phyloP scores from a whole-genome alignment of 1,139 yeast genomes.

The Tardiomyces blankii region DNA sequence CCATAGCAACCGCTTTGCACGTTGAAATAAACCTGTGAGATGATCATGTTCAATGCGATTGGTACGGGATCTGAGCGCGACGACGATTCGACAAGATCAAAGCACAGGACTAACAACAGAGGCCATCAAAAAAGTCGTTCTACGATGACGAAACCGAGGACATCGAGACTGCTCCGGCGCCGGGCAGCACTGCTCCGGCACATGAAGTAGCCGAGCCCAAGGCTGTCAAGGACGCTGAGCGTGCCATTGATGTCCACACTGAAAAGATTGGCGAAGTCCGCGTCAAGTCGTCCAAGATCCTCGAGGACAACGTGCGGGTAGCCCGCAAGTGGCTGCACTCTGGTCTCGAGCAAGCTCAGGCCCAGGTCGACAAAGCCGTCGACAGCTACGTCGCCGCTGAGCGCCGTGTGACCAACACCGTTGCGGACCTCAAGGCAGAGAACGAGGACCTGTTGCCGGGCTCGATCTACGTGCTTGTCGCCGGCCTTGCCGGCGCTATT shows the following conservation, averaged over 20 bases:
- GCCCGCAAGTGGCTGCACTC: constrained; percentile 34
- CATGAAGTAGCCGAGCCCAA: constrained; percentile 32
- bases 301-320: constrained; percentile 39
- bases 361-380: constrained; percentile 34
- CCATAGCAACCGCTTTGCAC: no score
- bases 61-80: no score
- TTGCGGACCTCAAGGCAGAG: constrained; percentile 58
- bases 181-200: constrained; percentile 51
- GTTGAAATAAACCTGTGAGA: no score
- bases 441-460: constrained; percentile 73
- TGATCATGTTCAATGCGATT: no score
- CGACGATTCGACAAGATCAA: no score
- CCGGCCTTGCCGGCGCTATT: constrained; percentile 72
- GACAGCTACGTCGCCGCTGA: constrained; percentile 48
- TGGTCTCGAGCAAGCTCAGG: constrained; percentile 25
- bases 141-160: constrained; percentile 40
- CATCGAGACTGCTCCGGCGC: constrained; percentile 31
- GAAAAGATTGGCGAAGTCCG: constrained; percentile 46
- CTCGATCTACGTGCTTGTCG: constrained; percentile 56
- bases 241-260: constrained; percentile 15
- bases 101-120: not conserved
- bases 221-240: constrained; percentile 23
- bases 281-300: constrained; percentile 39
- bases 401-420: constrained; percentile 51
- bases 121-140: constrained; percentile 32